Evolutionary conservation across 768 basidiomycete genomes (phyloP), one percentile per base, ranked within the genome.

Genomic region (Leccinellum rugosiceps): DNA sequence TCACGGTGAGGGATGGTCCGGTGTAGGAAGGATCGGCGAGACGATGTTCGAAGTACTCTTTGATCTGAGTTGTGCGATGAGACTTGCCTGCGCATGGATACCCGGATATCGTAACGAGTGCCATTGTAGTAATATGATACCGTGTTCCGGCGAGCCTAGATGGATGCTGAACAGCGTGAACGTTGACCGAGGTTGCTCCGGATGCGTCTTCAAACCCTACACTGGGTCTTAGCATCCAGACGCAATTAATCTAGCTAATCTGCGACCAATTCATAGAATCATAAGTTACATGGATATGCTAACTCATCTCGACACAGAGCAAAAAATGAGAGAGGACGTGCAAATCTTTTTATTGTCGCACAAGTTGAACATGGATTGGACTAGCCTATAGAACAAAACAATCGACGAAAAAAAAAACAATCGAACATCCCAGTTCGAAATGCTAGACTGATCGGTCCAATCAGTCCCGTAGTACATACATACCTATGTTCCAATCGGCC

Each of bases 21-120:
- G 69, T 64, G 68, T 88, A 87, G 0, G 60, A 63, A 2, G 78
- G 68, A 44, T 82, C 76, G 13, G 71, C 63, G 9, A 94, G 70
- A 23, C 81, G 78, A 2, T 53, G 44, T 50, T 86, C 77, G 50
- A 98, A 77, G 63, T 82, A 77, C 6, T 67, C 65, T 53, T 78
- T 76, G 48, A 99, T 78, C 68, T 94, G 83, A 0, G 68, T 58
- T 2, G 87, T 88, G 34, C 94, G 76, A n/a, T 70, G 77, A 1
- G 90, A 81, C 75, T 99, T 99, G 55, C 96, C 95, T 43, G 89
- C 87, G 62, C 80, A 86, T 0, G 96, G 96, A 74, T 81, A 95
- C 15, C 96, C 96, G 28, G 90, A 81, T 41, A 98, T 77, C 2
- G 94, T 96, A 63, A 99, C 77, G 43, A 97, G 80, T n/a, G 96